Conservation (phyloP, 306 rosid genomes). For the Cicer judaicum region DNA sequence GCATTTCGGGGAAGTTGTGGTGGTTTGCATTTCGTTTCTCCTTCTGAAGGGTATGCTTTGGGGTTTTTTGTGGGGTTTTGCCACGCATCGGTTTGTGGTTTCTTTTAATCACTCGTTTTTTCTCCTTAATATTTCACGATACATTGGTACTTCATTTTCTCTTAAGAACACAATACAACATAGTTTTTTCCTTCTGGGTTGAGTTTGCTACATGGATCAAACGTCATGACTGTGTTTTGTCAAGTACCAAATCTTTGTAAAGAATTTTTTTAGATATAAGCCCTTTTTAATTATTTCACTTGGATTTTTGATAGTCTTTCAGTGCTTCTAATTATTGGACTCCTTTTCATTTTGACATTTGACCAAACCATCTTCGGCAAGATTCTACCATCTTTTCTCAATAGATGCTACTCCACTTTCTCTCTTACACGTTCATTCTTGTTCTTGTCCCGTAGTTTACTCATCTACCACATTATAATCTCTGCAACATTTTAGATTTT, state of each 20-base stretch:
- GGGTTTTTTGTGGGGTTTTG: constrained; percentile 12
- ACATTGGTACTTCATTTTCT: constrained; percentile 1
- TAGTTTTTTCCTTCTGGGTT: neutral
- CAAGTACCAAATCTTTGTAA: neutral
- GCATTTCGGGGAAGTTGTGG: neutral
- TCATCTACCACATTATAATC: neutral
- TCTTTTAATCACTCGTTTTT: constrained; percentile 5
- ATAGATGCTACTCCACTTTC: neutral
- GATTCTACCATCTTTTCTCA: neutral
- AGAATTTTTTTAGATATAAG: neutral
- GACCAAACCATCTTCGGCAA: constrained; percentile 12
- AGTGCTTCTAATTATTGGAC: constrained; percentile 8
- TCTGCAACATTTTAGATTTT: neutral
- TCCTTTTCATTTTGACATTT: neutral
- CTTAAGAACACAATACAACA: neutral
- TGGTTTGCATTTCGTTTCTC: neutral
- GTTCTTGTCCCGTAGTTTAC: neutral
- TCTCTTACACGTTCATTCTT: neutral
- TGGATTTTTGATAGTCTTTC: constrained; percentile 6
- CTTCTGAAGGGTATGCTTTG: neutral
- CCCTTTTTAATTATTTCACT: neutral
- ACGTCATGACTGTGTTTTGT: neutral
- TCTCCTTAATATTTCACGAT: neutral
- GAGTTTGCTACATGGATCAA: neutral
- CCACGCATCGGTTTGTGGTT: neutral